phyloP scores from a whole-genome alignment of 2,329 filamentous ascomycete genomes.

The Westerdykella sp. region DNA sequence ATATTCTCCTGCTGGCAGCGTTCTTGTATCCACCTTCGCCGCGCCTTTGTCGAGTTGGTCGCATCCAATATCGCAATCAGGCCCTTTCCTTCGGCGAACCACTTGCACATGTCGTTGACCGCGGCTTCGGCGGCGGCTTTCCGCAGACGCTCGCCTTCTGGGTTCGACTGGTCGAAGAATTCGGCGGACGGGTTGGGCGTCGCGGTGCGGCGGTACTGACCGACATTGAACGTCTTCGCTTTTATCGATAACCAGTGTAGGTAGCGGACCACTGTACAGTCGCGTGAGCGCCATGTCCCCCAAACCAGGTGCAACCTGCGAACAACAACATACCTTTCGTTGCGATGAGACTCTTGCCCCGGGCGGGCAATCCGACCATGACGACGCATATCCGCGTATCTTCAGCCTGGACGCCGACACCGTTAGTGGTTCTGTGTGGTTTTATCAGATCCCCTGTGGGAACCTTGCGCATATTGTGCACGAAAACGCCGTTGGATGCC shows the following conservation, averaged over 20 bases:
- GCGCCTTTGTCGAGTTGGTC: slow-evolving; percentile 88
- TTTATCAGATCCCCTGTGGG: slow-evolving; percentile 41
- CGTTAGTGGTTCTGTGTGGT: slow-evolving; percentile 47
- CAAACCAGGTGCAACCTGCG: neutral
- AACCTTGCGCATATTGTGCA: slow-evolving; percentile 37
- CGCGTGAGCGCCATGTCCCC: neutral
- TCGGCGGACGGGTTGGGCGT: slow-evolving; percentile 87
- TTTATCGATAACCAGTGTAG: slow-evolving; percentile 94
- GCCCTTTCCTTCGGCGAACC: slow-evolving; percentile 73
- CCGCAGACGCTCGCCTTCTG: slow-evolving; percentile 83
- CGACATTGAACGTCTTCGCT: slow-evolving; percentile 94
- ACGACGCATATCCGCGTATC: slow-evolving; percentile 96
- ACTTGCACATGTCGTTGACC: slow-evolving; percentile 85
- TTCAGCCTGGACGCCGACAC: slow-evolving; percentile 77
- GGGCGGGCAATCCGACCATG: slow-evolving; percentile 93
- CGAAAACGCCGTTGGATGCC: slow-evolving; percentile 32
- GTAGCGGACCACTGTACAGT: slow-evolving; percentile 56
- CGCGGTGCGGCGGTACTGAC: slow-evolving; percentile 83
- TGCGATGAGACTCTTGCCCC: slow-evolving; percentile 95
- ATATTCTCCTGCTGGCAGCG: slow-evolving; percentile 68
- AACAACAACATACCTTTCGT: slow-evolving; percentile 69
- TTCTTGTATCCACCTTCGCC: slow-evolving; percentile 86
- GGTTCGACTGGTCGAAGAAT: slow-evolving; percentile 90
- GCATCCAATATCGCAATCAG: slow-evolving; percentile 92
- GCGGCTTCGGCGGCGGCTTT: slow-evolving; percentile 86